phyloP scores from a whole-genome alignment of 106 monocot genomes.

The Vanilla planifolia region DNA sequence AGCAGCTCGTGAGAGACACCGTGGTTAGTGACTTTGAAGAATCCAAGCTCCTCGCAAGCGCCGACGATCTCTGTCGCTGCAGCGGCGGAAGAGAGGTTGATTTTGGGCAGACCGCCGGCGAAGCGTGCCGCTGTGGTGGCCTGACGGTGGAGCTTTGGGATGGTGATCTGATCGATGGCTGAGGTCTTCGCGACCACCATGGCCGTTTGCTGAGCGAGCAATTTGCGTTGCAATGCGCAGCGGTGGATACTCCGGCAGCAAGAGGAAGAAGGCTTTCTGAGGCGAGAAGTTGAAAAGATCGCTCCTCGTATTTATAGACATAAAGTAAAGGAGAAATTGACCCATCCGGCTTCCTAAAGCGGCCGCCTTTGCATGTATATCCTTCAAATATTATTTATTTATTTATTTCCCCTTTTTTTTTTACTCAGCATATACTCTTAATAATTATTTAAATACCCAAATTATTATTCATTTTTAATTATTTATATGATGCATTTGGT shows the following conservation, averaged over 20 bases:
- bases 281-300: background rate
- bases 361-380: background rate
- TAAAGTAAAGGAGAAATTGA: background rate
- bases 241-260: too few relatives aligned
- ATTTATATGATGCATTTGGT: too few relatives aligned
- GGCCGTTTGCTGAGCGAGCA: background rate
- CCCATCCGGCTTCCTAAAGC: background rate
- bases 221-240: too few relatives aligned
- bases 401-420: background rate
- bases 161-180: conserved; percentile 20
- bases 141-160: conserved; percentile 8
- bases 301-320: background rate
- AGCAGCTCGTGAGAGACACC: conserved; percentile 29
- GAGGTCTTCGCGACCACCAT: conserved; percentile 47
- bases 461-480: too few relatives aligned
- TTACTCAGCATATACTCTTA: too few relatives aligned
- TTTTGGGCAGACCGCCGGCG: conserved; percentile 11
- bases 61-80: conserved; percentile 15
- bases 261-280: background rate
- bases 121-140: background rate
- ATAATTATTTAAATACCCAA: too few relatives aligned
- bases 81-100: conserved; percentile 32
- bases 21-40: conserved; percentile 76
- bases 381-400: background rate
- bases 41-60: conserved; percentile 67